phyloP scores from a whole-genome alignment of 768 basidiomycete species.

The Termitomyces sp. region DNA sequence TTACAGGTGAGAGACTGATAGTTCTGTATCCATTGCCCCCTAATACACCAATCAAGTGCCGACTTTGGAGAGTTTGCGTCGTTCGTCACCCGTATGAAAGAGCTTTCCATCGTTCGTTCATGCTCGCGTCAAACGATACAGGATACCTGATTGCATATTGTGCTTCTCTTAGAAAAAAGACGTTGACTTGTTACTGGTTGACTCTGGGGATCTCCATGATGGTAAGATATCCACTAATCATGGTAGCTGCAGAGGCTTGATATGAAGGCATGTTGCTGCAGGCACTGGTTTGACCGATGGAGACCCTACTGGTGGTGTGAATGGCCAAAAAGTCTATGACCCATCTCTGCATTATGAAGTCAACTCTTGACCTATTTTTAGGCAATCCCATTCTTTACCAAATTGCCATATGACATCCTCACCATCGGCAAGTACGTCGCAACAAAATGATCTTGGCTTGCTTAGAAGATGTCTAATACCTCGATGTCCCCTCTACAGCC shows the following conservation, averaged over 20 bases:
- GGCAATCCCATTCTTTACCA: slow-evolving; percentile 72
- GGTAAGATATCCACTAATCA: slow-evolving; percentile 35
- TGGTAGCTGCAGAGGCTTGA: not conserved
- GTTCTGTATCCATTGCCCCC: not conserved
- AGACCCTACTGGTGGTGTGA: slow-evolving; percentile 63
- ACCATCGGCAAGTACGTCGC: slow-evolving; percentile 75
- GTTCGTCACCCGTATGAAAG: slow-evolving; percentile 79
- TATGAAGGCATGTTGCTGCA: slow-evolving; percentile 14
- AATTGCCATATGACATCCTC: slow-evolving; percentile 78
- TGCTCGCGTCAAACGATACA: not conserved
- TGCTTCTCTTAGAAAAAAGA: slow-evolving; percentile 45
- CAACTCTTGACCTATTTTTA: slow-evolving; percentile 18
- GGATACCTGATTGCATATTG: not conserved
- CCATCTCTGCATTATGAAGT: not conserved
- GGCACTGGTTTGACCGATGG: slow-evolving; percentile 80
- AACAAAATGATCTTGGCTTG: not conserved
- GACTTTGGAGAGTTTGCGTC: slow-evolving; percentile 78
- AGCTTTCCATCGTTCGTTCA: slow-evolving; percentile 52
- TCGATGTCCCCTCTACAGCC: slow-evolving; percentile 36
- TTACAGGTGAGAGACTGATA: slow-evolving; percentile 35
- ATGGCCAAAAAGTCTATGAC: slow-evolving; percentile 59
- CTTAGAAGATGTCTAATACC: too few species aligned
- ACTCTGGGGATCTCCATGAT: slow-evolving; percentile 78
- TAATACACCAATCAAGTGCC: slow-evolving; percentile 26
- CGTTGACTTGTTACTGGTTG: slow-evolving; percentile 81